These are phyloP conservation scores for Diaporthe batatas DNA, from an alignment of 2,329 filamentous ascomycete species.

Conservation along the genomic window DNA sequence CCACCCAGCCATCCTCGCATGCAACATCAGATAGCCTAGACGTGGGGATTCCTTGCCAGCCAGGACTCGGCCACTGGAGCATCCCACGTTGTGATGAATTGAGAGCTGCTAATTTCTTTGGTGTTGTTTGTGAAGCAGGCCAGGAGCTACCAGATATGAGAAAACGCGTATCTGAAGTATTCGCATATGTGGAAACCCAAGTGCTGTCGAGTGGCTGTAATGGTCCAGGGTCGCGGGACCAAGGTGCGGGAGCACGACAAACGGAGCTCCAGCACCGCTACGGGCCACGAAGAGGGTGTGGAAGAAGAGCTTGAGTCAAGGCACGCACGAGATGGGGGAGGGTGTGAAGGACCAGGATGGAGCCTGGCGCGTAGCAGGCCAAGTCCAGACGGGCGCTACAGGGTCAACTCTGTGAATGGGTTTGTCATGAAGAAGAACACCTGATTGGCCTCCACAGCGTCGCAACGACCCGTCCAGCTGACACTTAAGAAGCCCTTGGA, in stretches of 20 bases:
- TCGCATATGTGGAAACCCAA: neutral
- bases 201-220: conserved; percentile 20
- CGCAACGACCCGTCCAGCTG: conserved; percentile 40
- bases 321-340: conserved; percentile 37
- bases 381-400: conserved; percentile 30
- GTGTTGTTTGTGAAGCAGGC: neutral
- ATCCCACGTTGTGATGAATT: neutral
- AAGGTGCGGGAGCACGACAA: conserved; percentile 30
- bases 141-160: conserved; percentile 11
- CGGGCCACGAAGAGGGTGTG: conserved; percentile 39
- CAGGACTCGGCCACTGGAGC: neutral
- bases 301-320: conserved; percentile 39
- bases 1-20: neutral
- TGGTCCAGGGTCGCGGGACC: conserved; percentile 38
- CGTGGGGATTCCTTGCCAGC: neutral
- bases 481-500: conserved; percentile 27
- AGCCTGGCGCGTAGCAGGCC: conserved; percentile 41
- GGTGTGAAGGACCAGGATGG: conserved; percentile 40
- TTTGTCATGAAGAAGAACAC: conserved; percentile 34
- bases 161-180: conserved; percentile 10
- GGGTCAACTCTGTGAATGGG: conserved; percentile 29
- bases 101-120: neutral
- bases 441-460: conserved; percentile 40
- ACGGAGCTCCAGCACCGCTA: conserved; percentile 17
- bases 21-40: neutral